A percentile compares a stretch with the other conserved stretches of the same genome.
Conservation (phyloP, 768 basidiomycete genomes). For the Lactifluus rugatus region DNA sequence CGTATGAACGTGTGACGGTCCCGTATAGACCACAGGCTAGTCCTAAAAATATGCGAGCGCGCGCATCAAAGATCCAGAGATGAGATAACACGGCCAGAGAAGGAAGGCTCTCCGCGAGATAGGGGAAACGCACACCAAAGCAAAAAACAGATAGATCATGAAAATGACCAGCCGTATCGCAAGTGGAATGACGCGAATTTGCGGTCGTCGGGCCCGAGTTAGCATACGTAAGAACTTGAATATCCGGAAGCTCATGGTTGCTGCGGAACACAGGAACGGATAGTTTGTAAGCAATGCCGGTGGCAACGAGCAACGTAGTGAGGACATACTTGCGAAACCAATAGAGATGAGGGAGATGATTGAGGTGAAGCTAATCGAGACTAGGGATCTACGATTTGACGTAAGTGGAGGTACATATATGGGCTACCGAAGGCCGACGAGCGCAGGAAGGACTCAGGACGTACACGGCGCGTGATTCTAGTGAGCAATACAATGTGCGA, state of each 20-base stretch:
- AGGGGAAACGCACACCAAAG: neutral
- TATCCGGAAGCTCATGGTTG: neutral
- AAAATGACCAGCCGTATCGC: conserved; percentile 1
- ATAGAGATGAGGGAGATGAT: neutral
- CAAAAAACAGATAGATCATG: conserved; percentile 1
- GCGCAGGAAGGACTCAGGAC: neutral
- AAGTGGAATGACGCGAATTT: conserved; percentile 1
- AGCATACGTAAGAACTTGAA: neutral
- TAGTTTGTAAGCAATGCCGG: neutral
- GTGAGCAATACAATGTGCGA: conserved; percentile 3
- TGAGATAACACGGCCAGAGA: neutral
- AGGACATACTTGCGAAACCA: neutral
- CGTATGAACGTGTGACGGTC: neutral
- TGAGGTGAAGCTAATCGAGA: conserved; percentile 1
- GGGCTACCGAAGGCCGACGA: neutral
- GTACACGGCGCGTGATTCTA: conserved; percentile 1
- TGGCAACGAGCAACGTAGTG: neutral
- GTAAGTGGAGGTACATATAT: neutral
- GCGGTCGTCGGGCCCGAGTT: neutral
- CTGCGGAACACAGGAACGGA: neutral
- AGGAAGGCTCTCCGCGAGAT: neutral
- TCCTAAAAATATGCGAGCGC: neutral
- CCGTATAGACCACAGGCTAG: conserved; percentile 4
- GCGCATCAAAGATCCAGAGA: neutral
- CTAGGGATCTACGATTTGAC: neutral